Conservation (phyloP, 495 filamentous ascomycete genomes). For the Daldinia caldariorum region DNA sequence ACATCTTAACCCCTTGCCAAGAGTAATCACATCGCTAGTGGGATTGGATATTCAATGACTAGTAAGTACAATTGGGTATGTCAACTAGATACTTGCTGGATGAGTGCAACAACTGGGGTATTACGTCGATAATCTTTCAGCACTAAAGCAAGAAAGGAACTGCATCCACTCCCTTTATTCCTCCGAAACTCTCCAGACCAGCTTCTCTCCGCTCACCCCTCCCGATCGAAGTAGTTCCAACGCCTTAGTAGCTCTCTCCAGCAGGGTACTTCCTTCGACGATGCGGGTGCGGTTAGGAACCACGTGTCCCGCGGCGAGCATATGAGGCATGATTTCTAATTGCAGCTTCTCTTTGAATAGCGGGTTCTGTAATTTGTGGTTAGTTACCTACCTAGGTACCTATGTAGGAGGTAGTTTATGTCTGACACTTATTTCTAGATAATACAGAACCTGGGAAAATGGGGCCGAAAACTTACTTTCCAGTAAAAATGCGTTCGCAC, state of each 20-base stretch:
- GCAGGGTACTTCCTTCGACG: slow-evolving; percentile 58
- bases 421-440: no score
- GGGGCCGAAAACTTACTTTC: slow-evolving; percentile 45
- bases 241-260: slow-evolving; percentile 61
- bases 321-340: slow-evolving; percentile 58
- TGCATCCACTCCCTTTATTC: slow-evolving; percentile 24
- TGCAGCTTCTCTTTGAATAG: slow-evolving; percentile 60
- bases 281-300: slow-evolving; percentile 59
- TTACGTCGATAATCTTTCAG: background rate
- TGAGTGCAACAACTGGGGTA: background rate
- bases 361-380: slow-evolving; percentile 52
- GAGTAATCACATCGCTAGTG: no score
- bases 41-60: background rate
- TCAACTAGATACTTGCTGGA: background rate
- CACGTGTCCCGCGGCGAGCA: slow-evolving; percentile 57
- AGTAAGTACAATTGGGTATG: background rate
- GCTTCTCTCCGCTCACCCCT: slow-evolving; percentile 60
- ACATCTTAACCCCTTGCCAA: background rate
- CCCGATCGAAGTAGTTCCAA: slow-evolving; percentile 54
- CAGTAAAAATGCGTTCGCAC: slow-evolving; percentile 61
- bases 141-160: background rate
- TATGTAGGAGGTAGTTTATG: no score
- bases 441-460: background rate
- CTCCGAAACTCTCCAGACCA: slow-evolving; percentile 60
- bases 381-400: no score